These are phyloP conservation scores for Globisporangium canariense DNA, from an alignment of 352 stramenopile genomes.

Conservation along the genomic window DNA sequence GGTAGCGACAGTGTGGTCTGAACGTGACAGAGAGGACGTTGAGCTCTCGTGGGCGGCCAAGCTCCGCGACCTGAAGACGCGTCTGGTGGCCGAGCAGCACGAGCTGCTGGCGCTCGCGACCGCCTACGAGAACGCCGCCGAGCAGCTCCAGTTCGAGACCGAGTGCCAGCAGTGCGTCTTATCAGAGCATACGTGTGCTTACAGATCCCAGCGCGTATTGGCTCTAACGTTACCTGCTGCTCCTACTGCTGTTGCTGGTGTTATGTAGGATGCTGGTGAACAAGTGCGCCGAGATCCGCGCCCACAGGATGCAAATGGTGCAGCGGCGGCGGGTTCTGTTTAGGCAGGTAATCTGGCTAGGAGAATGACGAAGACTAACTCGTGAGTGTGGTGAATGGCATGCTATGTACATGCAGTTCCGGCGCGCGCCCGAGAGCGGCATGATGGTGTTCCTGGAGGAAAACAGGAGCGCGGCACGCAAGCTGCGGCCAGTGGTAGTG, in stretches of 20 bases:
- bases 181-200: not conserved
- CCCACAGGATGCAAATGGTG: slow-evolving; percentile 41
- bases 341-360: not conserved
- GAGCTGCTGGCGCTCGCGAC: slow-evolving; percentile 31
- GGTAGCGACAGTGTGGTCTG: not conserved
- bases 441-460: slow-evolving; percentile 38
- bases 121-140: slow-evolving; percentile 29
- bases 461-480: slow-evolving; percentile 19
- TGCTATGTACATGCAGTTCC: slow-evolving; percentile 21
- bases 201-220: not conserved
- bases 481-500: slow-evolving; percentile 24
- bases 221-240: not conserved
- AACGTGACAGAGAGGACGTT: not conserved
- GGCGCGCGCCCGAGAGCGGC: slow-evolving; percentile 26
- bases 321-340: slow-evolving; percentile 4
- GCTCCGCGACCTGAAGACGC: slow-evolving; percentile 24
- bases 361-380: not conserved
- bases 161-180: slow-evolving; percentile 37
- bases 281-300: slow-evolving; percentile 45
- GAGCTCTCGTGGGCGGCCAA: slow-evolving; percentile 1
- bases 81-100: slow-evolving; percentile 32
- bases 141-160: slow-evolving; percentile 34
- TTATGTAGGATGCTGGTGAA: slow-evolving; percentile 35
- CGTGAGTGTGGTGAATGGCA: not conserved
- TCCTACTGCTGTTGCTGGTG: not conserved